phyloP scores from a whole-genome alignment of 2,329 filamentous ascomycete genomes.

The Aphanoascus verrucosus region DNA sequence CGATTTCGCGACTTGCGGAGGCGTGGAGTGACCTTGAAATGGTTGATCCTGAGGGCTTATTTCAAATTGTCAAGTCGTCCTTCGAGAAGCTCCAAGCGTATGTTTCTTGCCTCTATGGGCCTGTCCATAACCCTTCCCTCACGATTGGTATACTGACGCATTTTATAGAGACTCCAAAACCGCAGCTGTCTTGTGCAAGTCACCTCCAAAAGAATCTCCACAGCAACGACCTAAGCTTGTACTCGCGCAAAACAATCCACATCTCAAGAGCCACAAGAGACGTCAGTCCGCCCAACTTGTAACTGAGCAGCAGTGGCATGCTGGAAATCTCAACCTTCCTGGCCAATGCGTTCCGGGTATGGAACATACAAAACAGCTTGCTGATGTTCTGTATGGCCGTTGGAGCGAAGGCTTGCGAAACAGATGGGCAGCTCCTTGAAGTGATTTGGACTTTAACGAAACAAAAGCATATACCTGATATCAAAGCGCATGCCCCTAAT shows the following conservation, averaged over 20 bases:
- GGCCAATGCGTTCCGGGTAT: conserved; percentile 58
- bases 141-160: background rate
- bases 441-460: background rate
- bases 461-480: background rate
- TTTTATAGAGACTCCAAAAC: conserved; percentile 24
- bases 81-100: conserved; percentile 56
- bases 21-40: conserved; percentile 77
- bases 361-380: conserved; percentile 83
- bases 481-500: background rate
- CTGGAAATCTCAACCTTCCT: conserved; percentile 38
- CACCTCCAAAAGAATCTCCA: conserved; percentile 36
- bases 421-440: conserved; percentile 46
- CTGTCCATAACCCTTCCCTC: no score
- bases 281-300: conserved; percentile 43
- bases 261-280: conserved; percentile 66
- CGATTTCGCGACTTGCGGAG: conserved; percentile 69
- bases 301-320: conserved; percentile 27
- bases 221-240: conserved; percentile 54
- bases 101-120: conserved; percentile 14
- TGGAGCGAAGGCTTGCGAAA: conserved; percentile 77
- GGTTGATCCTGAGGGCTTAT: conserved; percentile 80
- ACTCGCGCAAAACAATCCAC: conserved; percentile 71
- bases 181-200: conserved; percentile 11
- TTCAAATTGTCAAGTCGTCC: conserved; percentile 68
- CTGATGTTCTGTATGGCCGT: conserved; percentile 78